Percentiles rank a stretch among this genome's conserved stretches.
Conservation (phyloP, 2,329 filamentous ascomycete species). For the Fusarium verticillioides region DNA sequence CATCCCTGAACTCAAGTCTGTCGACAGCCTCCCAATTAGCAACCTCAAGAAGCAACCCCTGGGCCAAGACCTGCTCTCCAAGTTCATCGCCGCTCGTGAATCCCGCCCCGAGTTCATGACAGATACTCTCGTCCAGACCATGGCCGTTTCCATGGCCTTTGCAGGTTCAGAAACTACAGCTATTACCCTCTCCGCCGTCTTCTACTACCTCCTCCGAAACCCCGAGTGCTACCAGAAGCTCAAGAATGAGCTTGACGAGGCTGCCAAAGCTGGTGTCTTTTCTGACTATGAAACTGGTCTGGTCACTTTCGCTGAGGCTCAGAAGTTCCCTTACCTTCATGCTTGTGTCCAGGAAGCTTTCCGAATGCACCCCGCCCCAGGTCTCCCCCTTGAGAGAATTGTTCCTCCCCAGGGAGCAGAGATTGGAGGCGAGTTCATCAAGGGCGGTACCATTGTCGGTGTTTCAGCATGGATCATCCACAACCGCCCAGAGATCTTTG, state of each 20-base stretch:
- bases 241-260: slow-evolving; percentile 70
- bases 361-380: slow-evolving; percentile 78
- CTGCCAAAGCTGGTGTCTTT: slow-evolving; percentile 63
- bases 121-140: slow-evolving; percentile 74
- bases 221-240: slow-evolving; percentile 65
- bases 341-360: slow-evolving; percentile 83
- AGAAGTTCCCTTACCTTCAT: slow-evolving; percentile 79
- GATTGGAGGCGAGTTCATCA: slow-evolving; percentile 70
- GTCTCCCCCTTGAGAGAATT: slow-evolving; percentile 77
- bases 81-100: slow-evolving; percentile 76
- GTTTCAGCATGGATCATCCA: slow-evolving; percentile 82
- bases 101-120: slow-evolving; percentile 78
- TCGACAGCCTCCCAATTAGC: slow-evolving; percentile 48
- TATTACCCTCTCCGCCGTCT: slow-evolving; percentile 76
- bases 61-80: slow-evolving; percentile 72
- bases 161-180: slow-evolving; percentile 85
- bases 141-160: slow-evolving; percentile 77
- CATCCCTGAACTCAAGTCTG: slow-evolving; percentile 52
- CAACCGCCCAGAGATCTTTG: slow-evolving; percentile 74
- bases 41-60: slow-evolving; percentile 51
- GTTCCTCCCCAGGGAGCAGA: slow-evolving; percentile 73
- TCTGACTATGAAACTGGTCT: slow-evolving; percentile 64
- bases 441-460: slow-evolving; percentile 78
- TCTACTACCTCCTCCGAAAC: slow-evolving; percentile 78
- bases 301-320: slow-evolving; percentile 76